Evolutionary conservation across 306 rosid genomes (phyloP).

Genomic region (Corylus americana): DNA sequence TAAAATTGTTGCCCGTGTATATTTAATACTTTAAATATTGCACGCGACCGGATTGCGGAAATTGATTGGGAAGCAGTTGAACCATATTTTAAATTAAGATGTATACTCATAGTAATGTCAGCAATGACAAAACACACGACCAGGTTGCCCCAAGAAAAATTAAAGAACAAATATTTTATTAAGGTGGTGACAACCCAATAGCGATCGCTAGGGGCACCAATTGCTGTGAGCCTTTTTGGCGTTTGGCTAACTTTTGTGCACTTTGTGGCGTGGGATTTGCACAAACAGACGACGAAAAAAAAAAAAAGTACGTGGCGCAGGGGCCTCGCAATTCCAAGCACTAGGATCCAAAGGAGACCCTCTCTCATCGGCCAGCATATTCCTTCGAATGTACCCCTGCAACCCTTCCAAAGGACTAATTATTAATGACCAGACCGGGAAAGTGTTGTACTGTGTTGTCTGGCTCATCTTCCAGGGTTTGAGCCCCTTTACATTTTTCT

Average conservation of each 20-base stretch:
- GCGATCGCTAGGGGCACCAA: background rate
- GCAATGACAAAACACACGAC: background rate
- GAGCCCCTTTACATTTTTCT: no score
- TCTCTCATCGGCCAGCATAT: constrained; percentile 51
- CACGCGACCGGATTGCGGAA: no score
- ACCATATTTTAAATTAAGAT: background rate
- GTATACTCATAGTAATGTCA: background rate
- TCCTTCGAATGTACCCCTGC: constrained; percentile 55
- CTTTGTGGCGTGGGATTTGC: constrained; percentile 35
- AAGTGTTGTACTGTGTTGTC: background rate
- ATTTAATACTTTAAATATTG: no score
- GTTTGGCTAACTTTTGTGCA: constrained; percentile 20
- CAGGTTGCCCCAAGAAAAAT: background rate
- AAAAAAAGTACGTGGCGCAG: constrained; percentile 63
- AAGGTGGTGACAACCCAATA: no score
- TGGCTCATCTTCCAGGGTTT: background rate
- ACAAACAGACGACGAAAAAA: background rate
- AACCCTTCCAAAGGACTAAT: background rate
- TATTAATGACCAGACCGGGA: background rate
- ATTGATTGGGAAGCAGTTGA: no score
- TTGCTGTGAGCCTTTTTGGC: background rate
- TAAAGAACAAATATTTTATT: background rate
- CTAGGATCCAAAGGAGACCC: constrained; percentile 22
- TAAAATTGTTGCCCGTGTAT: no score
- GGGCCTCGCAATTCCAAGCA: constrained; percentile 38